A percentile compares a stretch with the other conserved stretches of the same genome.
Evolutionary conservation across 2,329 filamentous ascomycete species (phyloP).

Genomic region (Fusarium multiceps): DNA sequence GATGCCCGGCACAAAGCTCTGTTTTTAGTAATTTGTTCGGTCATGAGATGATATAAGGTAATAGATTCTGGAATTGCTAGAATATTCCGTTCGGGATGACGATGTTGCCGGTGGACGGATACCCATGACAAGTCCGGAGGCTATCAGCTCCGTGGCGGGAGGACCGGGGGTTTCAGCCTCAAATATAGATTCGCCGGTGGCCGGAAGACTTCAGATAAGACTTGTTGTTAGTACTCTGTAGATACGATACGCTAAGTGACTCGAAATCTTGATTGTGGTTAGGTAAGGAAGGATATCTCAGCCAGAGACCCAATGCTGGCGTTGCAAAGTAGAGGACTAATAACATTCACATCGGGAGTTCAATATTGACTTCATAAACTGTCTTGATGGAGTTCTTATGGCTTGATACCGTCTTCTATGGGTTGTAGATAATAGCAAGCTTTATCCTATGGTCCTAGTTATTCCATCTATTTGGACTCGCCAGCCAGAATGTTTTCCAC

Average conservation of each 20-base stretch:
- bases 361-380: background rate
- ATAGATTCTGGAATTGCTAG: background rate
- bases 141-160: slow-evolving; percentile 6
- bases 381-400: background rate
- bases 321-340: background rate
- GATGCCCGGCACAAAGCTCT: background rate
- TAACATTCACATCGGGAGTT: background rate
- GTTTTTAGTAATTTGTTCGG: background rate
- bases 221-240: background rate
- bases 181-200: slow-evolving; percentile 8
- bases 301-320: background rate
- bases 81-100: background rate
- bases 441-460: no score
- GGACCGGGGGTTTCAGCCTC: slow-evolving; percentile 19
- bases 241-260: background rate
- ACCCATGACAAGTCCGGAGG: slow-evolving; percentile 2
- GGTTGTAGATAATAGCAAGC: background rate
- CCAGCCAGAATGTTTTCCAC: slow-evolving; percentile 62
- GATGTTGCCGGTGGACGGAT: background rate
- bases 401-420: background rate
- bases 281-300: background rate
- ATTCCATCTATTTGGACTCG: slow-evolving; percentile 17
- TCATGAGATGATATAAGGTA: background rate
- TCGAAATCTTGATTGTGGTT: background rate
- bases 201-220: background rate